Base-by-base conservation (phyloP, 116 monocot species). In the Phalaenopsis hybrid region DNA sequence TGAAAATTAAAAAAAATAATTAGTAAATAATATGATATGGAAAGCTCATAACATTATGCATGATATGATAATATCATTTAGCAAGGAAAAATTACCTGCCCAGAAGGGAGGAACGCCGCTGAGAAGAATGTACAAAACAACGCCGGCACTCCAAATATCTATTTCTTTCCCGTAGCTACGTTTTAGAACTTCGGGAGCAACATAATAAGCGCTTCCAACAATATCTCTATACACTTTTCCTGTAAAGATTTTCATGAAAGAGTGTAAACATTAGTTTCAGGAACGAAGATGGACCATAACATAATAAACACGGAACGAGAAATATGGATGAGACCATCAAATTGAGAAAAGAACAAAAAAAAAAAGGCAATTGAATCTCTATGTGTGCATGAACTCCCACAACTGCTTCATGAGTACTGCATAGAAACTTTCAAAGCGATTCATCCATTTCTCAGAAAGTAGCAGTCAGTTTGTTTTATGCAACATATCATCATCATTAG, bases 81-180 rank as follows among this genome's bases (percentile, higher is more conserved):
- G 16, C 3, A 50, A 25, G 28, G 12, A 46, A 4, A 23, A 7
- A 12, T 63, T 69, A 80, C 80, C 80, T 45, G 68, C 80, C 80
- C 80, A 80, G 57, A 80, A 80, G 69, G 80, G 80, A 49, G 80
- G 80, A 41, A 80, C 80, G 18, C 80, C 80, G 46, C 80, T 80
- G 15, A 80, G 68, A 68, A 80, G 80, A 69, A 80, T 80, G 28
- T 80, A 80, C 9, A 80, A 33, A 23, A 80, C 69, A 65, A 88
- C 85, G 48, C 88, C 88, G n/a, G 88, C 88, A 65, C 88, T 88
- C 88, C 88, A 88, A 4, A 88, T 80, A 78, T 88, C 88, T 17
- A 74, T 68, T 58, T 88, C 88, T 85, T 85, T 88, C 28, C 88
- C 88, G 78, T 88, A 88, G 58, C 58, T 82, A 33, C 85, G 82